phyloP scores from a whole-genome alignment of 2,329 filamentous ascomycete genomes.

The Colletotrichum tanaceti region DNA sequence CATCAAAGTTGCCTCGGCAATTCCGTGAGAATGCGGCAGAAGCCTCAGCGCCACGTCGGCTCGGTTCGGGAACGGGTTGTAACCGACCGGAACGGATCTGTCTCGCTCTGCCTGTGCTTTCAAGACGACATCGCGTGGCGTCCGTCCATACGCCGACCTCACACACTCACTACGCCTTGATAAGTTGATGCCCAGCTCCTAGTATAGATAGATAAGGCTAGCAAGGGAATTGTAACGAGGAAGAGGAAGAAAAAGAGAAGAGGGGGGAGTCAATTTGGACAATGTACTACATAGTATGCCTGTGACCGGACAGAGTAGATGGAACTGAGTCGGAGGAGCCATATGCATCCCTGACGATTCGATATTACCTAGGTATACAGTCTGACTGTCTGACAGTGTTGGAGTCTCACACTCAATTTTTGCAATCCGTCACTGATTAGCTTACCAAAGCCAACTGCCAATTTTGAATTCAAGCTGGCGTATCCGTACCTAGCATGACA shows the following conservation, averaged over 20 bases:
- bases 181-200: not conserved
- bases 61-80: not conserved
- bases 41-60: constrained; percentile 1
- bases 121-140: not conserved
- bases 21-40: constrained; percentile 4
- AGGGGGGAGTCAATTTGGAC: not conserved
- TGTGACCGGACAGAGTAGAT: constrained; percentile 3
- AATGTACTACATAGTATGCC: too few species aligned
- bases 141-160: not conserved
- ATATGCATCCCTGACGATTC: constrained; percentile 8
- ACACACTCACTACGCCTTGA: not conserved
- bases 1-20: constrained; percentile 5
- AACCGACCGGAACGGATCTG: not conserved
- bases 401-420: not conserved
- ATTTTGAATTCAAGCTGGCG: not conserved
- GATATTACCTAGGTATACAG: too few species aligned
- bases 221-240: too few species aligned
- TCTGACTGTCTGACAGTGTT: too few species aligned
- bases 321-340: not conserved
- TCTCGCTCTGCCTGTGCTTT: not conserved
- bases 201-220: not conserved
- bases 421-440: not conserved
- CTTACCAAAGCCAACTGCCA: not conserved
- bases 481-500: too few species aligned
- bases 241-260: not conserved